Base-by-base conservation (phyloP, 2,329 filamentous ascomycete species). In the Dothidotthia symphoricarpi region DNA sequence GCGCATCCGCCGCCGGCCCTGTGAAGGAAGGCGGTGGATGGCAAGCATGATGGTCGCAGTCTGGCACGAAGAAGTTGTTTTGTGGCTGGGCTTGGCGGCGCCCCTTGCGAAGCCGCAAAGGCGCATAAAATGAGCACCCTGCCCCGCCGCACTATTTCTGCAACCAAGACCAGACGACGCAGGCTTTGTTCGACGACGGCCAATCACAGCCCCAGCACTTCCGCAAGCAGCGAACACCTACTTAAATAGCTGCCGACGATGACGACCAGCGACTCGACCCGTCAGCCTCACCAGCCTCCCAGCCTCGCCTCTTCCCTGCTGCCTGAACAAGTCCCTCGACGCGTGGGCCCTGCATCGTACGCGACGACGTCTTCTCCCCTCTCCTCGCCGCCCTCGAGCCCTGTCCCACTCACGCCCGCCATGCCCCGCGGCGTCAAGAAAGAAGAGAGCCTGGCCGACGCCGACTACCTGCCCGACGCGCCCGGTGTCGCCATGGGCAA, bases 391-490 rank as follows among this genome's bases (percentile, higher is more conserved):
- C 51, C 50, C 14, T 43, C 39, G 43, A 56, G 39, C 36, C 38
- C 43, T 31, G 25, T 9, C 19, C 25, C 32, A 33, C 14, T 43
- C 41, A 22, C 39, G 41, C 45, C 45, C 16, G 52, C 49, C 49
- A 62, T 63, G 58, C 59, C 62, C 42, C 55, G 56, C 43, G 45
- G 49, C 36, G 46, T 51, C 33, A 49, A 33, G 43, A 55, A 44
- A 36, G 49, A 57, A 34, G 47, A 57, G 47, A 54, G 44, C 49
- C 55, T 58, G 53, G 57, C 63, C n/a, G 59, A 66, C 53, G 55
- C 51, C 24, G 64, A 68, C 47, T 64, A 67, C 50, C 39, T 58
- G 31, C 61, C 61, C 39, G 60, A 66, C 49, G 61, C 60, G 43
- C 45, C 58, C 16, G 40, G 55, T 16, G 55, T 55, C 43, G 31